Base-by-base conservation (phyloP, 768 basidiomycete species). In the Lentinula aciculospora region DNA sequence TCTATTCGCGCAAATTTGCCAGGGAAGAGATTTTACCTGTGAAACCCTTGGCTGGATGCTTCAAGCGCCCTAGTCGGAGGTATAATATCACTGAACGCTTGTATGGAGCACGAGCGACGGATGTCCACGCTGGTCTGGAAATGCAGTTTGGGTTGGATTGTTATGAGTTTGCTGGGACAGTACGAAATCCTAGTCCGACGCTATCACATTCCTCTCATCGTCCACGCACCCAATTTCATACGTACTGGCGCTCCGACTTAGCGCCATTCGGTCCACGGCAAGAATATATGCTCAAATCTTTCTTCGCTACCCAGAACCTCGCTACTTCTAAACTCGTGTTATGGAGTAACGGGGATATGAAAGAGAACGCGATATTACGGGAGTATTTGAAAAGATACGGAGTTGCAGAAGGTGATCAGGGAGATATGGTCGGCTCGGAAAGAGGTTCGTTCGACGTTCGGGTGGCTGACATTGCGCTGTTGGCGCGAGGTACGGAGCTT, bases 231-330 rank as follows among this genome's bases (percentile, higher is more conserved):
- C 81, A 84, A 54, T 96, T 84, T 67, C 96, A 98, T 70, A 88
- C 93, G 1, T 98, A 98, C 69, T 98, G 96, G 96, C 80, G 96
- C 13, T 83, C 81, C 57, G 95, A 98, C 73, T 83, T 98, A 39
- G 85, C 85, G 0, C 76, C 86, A 1, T 94, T 98, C 63, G 85
- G 79, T 2, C 77, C 81, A 56, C 80, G 95, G 25, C 94, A 98
- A 65, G 89, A 93, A 67, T 86, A 85, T 75, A 91, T 96, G 79
- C 81, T 98, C 68, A 89, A 92, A 66, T 92, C 92, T 2, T 95
- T 95, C 69, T 92, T 98, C 60, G 91, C 94, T 2, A 98, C 95
- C 4, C 96, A 98, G 69, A 81, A 92, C 60, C 62, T 85, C 15
- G 65, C 72, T 1, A 70, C 78, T 45, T 78, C 86, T 15, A 81